Evolutionary conservation across 2,329 filamentous ascomycete genomes (phyloP).

Genomic region (Cercospora zeae-maydis): DNA sequence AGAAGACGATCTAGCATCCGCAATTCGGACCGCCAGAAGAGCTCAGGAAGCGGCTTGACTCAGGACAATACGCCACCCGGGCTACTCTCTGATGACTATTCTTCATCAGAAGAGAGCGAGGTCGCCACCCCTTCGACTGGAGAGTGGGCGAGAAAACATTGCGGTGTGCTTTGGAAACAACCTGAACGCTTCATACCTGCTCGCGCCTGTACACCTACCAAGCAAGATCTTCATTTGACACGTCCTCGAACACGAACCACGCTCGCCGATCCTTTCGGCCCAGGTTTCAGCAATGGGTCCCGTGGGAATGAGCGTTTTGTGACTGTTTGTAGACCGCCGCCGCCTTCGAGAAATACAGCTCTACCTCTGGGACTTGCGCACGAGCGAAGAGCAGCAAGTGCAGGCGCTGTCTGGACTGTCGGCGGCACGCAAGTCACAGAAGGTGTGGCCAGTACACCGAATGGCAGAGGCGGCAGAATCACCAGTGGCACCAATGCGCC

Average conservation of each 20-base stretch:
- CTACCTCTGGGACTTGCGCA: neutral
- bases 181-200: slow-evolving; percentile 59
- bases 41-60: neutral
- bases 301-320: slow-evolving; percentile 27
- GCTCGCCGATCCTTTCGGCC: slow-evolving; percentile 31
- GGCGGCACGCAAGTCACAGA: slow-evolving; percentile 55
- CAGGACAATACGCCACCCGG: neutral
- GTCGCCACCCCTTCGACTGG: neutral
- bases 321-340: slow-evolving; percentile 17
- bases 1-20: slow-evolving; percentile 5
- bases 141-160: slow-evolving; percentile 19
- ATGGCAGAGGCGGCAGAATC: slow-evolving; percentile 62
- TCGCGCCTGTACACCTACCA: slow-evolving; percentile 29
- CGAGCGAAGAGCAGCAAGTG: slow-evolving; percentile 48
- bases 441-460: slow-evolving; percentile 43
- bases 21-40: slow-evolving; percentile 3
- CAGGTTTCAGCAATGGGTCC: slow-evolving; percentile 15
- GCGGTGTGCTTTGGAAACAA: slow-evolving; percentile 22
- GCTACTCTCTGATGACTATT: neutral
- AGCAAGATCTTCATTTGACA: slow-evolving; percentile 19
- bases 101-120: slow-evolving; percentile 3
- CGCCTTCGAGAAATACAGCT: slow-evolving; percentile 11
- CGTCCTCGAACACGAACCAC: neutral
- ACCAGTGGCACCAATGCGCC: slow-evolving; percentile 70
- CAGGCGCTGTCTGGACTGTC: slow-evolving; percentile 71